Evolutionary conservation across 2,329 filamentous ascomycete species (phyloP).

Genomic region (Colletotrichum siamense): DNA sequence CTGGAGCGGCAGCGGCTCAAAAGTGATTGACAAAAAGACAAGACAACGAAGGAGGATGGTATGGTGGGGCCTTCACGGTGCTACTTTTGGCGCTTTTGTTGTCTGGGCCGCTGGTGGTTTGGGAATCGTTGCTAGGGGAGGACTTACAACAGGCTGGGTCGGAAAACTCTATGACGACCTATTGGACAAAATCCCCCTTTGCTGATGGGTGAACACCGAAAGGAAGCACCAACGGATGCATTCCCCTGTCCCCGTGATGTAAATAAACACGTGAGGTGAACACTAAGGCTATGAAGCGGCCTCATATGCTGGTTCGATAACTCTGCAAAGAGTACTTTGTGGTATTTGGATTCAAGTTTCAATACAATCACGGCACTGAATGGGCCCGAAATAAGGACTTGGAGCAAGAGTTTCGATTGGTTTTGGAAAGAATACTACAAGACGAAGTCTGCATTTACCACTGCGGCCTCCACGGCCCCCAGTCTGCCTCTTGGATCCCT

Average conservation of each 20-base stretch:
- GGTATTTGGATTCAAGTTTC: background rate
- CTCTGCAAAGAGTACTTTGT: background rate
- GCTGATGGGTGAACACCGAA: background rate
- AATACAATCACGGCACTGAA: background rate
- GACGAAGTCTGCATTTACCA: background rate
- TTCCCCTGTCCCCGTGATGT: background rate
- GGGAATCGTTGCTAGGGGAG: slow-evolving; percentile 77
- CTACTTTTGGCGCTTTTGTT: slow-evolving; percentile 60
- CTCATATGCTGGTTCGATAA: background rate
- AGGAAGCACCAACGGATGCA: background rate
- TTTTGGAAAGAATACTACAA: background rate
- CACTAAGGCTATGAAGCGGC: background rate
- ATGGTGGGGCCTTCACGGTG: slow-evolving; percentile 75
- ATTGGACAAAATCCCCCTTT: slow-evolving; percentile 42
- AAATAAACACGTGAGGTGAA: background rate
- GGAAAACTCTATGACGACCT: slow-evolving; percentile 80
- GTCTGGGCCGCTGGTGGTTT: slow-evolving; percentile 86
- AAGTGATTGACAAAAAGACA: slow-evolving; percentile 53
- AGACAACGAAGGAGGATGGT: slow-evolving; percentile 64
- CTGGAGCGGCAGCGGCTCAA: slow-evolving; percentile 47
- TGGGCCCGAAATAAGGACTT: background rate
- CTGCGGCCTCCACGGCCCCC: background rate
- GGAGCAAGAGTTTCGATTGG: background rate
- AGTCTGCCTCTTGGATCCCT: background rate
- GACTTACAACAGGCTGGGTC: slow-evolving; percentile 77